Conservation (phyloP, 148 eudicot species). For the Cornus suecica region DNA sequence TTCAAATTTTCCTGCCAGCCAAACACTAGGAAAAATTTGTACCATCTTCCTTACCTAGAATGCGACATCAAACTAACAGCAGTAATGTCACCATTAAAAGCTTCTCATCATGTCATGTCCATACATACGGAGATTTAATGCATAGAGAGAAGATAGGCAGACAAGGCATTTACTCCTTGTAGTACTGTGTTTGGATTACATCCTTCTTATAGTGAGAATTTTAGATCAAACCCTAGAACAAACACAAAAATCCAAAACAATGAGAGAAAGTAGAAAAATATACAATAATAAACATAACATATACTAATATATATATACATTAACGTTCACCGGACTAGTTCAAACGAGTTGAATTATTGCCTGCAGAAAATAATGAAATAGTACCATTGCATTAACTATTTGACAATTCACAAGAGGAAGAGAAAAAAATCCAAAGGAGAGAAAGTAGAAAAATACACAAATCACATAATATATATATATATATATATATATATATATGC, state of each 20-base stretch:
- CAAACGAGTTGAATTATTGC: background rate
- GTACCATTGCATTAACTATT: background rate
- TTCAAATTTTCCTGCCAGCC: background rate
- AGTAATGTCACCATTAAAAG: slow-evolving; percentile 31
- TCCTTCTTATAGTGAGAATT: background rate
- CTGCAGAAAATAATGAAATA: too few species aligned
- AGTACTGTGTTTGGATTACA: background rate
- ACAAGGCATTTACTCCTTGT: background rate
- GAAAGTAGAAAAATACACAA: too few species aligned
- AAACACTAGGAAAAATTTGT: background rate
- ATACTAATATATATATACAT: too few species aligned
- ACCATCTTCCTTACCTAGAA: slow-evolving; percentile 28
- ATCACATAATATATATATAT: background rate
- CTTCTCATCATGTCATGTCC: slow-evolving; percentile 18
- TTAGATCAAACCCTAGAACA: background rate
- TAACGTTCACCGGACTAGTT: background rate
- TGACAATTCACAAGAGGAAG: background rate
- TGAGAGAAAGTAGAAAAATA: too few species aligned
- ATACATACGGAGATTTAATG: background rate
- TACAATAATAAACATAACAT: background rate
- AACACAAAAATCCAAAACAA: too few species aligned
- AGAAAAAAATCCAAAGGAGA: too few species aligned
- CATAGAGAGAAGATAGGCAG: background rate
- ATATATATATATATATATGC: too few species aligned
- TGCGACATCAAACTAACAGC: slow-evolving; percentile 51